Evolutionary conservation across 768 basidiomycete genomes (phyloP).

Genomic region (Russula sp.): DNA sequence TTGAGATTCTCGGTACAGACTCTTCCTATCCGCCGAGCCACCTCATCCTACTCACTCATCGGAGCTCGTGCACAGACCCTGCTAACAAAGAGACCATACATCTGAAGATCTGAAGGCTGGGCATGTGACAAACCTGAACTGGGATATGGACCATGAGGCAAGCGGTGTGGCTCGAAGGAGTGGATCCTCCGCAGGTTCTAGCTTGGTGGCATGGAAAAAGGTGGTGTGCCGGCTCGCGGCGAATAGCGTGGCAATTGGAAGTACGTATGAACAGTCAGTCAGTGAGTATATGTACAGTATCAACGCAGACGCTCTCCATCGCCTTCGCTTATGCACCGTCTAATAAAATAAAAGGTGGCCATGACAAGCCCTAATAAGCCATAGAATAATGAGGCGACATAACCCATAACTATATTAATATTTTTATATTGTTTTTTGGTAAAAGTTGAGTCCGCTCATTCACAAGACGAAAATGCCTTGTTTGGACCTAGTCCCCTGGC

Average conservation of each 20-base stretch:
- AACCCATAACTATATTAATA: no score
- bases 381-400: no score
- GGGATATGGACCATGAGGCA: slow-evolving; percentile 75
- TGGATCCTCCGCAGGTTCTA: slow-evolving; percentile 69
- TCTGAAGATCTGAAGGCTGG: slow-evolving; percentile 83
- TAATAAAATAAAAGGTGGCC: background rate
- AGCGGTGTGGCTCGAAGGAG: slow-evolving; percentile 72
- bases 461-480: no score
- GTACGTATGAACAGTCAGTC: no score
- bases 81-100: slow-evolving; percentile 38
- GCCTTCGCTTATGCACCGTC: background rate
- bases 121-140: slow-evolving; percentile 62
- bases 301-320: background rate
- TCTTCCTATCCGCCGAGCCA: background rate
- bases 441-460: no score
- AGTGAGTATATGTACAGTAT: no score
- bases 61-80: slow-evolving; percentile 26
- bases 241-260: no score
- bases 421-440: no score
- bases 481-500: no score
- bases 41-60: background rate
- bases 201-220: slow-evolving; percentile 46
- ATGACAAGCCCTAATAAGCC: no score
- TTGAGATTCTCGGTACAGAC: slow-evolving; percentile 64
- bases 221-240: slow-evolving; percentile 35